phyloP scores from a whole-genome alignment of 169 alveolate species.

The Plasmodium malariae region DNA sequence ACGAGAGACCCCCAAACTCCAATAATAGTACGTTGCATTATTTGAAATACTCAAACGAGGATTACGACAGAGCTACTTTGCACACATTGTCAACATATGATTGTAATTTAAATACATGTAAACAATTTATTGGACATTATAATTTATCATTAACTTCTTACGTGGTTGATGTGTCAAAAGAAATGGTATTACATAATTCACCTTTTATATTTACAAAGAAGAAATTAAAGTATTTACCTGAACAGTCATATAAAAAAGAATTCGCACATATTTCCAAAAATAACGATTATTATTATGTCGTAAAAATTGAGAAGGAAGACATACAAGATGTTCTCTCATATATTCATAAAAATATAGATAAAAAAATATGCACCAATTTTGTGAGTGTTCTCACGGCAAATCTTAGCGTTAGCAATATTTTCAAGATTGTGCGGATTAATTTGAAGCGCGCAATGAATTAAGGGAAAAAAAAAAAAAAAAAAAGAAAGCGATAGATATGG shows the following conservation, averaged over 20 bases:
- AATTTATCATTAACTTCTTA: constrained; percentile 26
- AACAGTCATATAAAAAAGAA: not conserved
- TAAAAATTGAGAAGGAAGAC: constrained; percentile 8
- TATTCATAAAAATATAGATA: not conserved
- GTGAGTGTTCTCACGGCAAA: constrained; percentile 21
- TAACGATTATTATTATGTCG: constrained; percentile 23
- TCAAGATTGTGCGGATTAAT: constrained; percentile 6
- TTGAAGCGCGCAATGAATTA: not conserved
- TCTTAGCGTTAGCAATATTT: not conserved
- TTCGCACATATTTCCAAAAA: not conserved
- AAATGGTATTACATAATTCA: constrained; percentile 1
- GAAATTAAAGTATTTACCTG: constrained; percentile 13
- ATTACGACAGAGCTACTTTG: constrained; percentile 2
- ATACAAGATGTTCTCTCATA: not conserved
- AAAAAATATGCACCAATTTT: not conserved
- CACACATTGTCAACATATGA: not conserved
- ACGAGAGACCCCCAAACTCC: too few species aligned
- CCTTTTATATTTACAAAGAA: constrained; percentile 41
- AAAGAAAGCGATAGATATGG: not conserved
- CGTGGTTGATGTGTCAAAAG: constrained; percentile 32
- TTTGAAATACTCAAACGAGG: not conserved
- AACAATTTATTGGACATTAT: constrained; percentile 31
- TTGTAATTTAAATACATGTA: not conserved
- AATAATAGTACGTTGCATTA: not conserved
- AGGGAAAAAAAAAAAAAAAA: not conserved